phyloP scores from a whole-genome alignment of 306 rosid species.

The Alnus rubra region DNA sequence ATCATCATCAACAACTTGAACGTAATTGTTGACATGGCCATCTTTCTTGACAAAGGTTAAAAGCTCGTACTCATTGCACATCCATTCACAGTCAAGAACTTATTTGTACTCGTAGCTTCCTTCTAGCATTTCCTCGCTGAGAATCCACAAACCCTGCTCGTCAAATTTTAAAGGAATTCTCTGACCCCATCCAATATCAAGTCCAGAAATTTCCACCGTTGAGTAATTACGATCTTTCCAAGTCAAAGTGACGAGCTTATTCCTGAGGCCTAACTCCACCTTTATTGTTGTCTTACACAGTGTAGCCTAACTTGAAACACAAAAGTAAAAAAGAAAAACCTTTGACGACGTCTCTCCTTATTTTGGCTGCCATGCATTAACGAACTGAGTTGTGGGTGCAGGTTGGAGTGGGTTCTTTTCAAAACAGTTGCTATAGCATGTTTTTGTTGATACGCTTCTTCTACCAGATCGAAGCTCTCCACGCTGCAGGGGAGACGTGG shows the following conservation, averaged over 20 bases:
- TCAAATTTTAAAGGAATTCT: slow-evolving; percentile 64
- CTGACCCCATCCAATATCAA: slow-evolving; percentile 99
- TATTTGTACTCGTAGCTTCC: slow-evolving; percentile 93
- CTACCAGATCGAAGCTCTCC: too few relatives aligned
- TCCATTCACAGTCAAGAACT: slow-evolving; percentile 84
- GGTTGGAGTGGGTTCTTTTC: too few relatives aligned
- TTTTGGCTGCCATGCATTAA: too few relatives aligned
- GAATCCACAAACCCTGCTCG: slow-evolving; percentile 63
- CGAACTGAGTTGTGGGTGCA: too few relatives aligned
- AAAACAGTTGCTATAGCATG: too few relatives aligned
- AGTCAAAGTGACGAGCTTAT: slow-evolving; percentile 60
- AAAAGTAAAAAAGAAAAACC: too few relatives aligned
- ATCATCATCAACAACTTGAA: slow-evolving; percentile 59
- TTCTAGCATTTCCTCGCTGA: slow-evolving; percentile 78
- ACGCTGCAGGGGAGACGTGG: too few relatives aligned
- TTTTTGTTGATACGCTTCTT: too few relatives aligned
- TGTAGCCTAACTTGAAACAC: too few relatives aligned
- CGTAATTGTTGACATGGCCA: slow-evolving; percentile 82
- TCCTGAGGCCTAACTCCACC: slow-evolving; percentile 38
- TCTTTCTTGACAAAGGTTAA: slow-evolving; percentile 68
- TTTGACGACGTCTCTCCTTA: too few relatives aligned
- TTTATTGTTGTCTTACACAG: too few relatives aligned
- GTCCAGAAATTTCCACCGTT: slow-evolving; percentile 82
- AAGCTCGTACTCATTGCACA: slow-evolving; percentile 46
- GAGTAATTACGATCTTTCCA: slow-evolving; percentile 67